phyloP scores from a whole-genome alignment of 495 filamentous ascomycete genomes.

The Penicillium coffeae region DNA sequence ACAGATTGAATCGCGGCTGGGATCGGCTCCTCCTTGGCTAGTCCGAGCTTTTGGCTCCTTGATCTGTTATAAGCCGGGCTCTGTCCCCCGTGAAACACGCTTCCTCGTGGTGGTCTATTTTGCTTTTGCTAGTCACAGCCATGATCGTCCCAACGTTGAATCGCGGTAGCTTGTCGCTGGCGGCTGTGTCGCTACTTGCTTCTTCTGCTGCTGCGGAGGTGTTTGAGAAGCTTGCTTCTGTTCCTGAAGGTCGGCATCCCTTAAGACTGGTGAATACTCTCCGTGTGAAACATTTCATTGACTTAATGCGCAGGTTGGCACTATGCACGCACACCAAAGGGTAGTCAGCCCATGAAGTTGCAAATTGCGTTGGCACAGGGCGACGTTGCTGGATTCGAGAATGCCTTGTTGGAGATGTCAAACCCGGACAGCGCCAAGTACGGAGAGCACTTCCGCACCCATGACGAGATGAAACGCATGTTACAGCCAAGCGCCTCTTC shows the following conservation, averaged over 20 bases:
- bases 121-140: conserved; percentile 5
- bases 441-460: conserved; percentile 55
- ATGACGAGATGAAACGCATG: conserved; percentile 51
- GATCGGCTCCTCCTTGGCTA: conserved; percentile 4
- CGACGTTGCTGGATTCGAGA: conserved; percentile 56
- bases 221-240: conserved; percentile 33
- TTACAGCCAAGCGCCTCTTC: conserved; percentile 45
- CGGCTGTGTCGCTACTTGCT: conserved; percentile 36
- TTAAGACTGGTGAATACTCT: not conserved
- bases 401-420: conserved; percentile 57
- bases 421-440: conserved; percentile 55
- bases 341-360: conserved; percentile 33
- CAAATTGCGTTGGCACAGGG: conserved; percentile 54
- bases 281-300: not conserved
- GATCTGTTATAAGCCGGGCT: conserved; percentile 16
- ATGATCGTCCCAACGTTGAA: conserved; percentile 31
- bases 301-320: conserved; percentile 31
- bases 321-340: conserved; percentile 26
- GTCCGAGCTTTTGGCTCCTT: conserved; percentile 9
- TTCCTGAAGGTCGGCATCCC: conserved; percentile 31
- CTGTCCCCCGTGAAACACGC: not conserved
- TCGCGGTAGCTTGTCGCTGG: conserved; percentile 37
- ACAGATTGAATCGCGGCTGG: conserved; percentile 4
- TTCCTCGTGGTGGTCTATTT: not conserved
- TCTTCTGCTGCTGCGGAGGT: conserved; percentile 32